Conservation (phyloP, 148 eudicot species). For the Simmondsia chinensis region DNA sequence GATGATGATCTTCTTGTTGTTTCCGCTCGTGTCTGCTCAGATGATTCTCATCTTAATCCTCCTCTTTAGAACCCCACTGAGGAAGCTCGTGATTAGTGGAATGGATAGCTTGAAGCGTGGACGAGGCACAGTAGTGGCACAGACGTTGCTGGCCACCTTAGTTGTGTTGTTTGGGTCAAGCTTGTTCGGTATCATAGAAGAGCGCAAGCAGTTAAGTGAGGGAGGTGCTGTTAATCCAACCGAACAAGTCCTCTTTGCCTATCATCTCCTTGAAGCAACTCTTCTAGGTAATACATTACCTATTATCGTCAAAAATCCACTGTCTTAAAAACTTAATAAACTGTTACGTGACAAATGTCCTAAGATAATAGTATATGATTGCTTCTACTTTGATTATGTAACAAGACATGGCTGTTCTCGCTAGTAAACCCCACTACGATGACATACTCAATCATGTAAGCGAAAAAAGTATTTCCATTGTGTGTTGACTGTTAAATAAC, state of each 20-base stretch:
- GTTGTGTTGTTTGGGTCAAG: conserved; percentile 29
- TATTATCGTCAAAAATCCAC: background rate
- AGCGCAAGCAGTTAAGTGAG: conserved; percentile 23
- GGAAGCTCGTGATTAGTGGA: conserved; percentile 25
- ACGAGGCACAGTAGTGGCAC: conserved; percentile 38
- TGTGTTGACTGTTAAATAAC: too few relatives aligned
- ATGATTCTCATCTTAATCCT: conserved; percentile 29
- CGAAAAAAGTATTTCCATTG: too few relatives aligned
- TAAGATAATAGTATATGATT: too few relatives aligned
- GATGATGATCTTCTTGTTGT: conserved; percentile 17
- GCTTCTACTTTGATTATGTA: too few relatives aligned
- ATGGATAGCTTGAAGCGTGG: conserved; percentile 42
- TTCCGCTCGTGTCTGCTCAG: conserved; percentile 30
- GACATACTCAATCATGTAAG: too few relatives aligned
- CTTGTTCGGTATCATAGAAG: conserved; percentile 21
- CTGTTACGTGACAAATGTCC: too few relatives aligned
- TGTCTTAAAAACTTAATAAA: background rate
- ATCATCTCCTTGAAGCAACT: conserved; percentile 50
- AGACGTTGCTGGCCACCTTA: conserved; percentile 37
- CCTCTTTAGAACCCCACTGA: conserved; percentile 42
- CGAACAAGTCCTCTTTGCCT: conserved; percentile 57
- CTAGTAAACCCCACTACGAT: too few relatives aligned
- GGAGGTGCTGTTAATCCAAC: conserved; percentile 34
- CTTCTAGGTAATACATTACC: conserved; percentile 33
- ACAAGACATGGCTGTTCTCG: too few relatives aligned